A percentile compares a stretch with the other conserved stretches of the same genome.
phyloP scores from a whole-genome alignment of 2,329 filamentous ascomycete genomes.

The Madurella mycetomatis region DNA sequence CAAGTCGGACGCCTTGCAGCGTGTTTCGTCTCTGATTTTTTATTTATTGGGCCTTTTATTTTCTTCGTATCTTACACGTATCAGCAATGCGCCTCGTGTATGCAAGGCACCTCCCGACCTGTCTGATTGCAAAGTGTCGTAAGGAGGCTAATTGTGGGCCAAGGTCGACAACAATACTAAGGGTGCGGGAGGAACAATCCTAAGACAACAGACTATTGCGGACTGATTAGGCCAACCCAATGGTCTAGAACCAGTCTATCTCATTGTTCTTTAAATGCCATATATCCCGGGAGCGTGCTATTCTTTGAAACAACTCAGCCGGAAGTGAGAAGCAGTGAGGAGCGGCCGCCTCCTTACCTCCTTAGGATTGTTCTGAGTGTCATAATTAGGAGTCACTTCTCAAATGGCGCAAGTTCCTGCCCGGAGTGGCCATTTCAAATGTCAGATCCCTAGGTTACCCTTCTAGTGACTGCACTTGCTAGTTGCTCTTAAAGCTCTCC shows the following conservation, averaged over 20 bases:
- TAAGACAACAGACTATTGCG: constrained; percentile 14
- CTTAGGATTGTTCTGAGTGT: constrained; percentile 11
- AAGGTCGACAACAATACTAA: constrained; percentile 21
- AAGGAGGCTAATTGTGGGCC: constrained; percentile 10
- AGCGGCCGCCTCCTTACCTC: neutral
- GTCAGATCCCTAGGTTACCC: neutral
- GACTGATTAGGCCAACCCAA: constrained; percentile 1
- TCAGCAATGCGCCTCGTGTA: neutral
- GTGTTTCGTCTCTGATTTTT: no score
- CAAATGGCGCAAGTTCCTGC: neutral
- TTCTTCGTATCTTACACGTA: neutral
- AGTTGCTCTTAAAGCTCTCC: neutral
- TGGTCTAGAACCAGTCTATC: neutral
- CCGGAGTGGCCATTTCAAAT: neutral
- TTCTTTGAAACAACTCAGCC: constrained; percentile 2
- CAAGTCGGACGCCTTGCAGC: no score
- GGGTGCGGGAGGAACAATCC: constrained; percentile 15
- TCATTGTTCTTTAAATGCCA: constrained; percentile 13
- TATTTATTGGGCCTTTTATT: neutral
- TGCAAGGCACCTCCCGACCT: constrained; percentile 1
- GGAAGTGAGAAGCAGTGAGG: neutral
- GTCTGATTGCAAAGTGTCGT: constrained; percentile 7
- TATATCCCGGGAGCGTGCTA: neutral
- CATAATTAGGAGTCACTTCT: constrained; percentile 1
- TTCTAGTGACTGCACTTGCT: neutral